Percentiles rank a stretch among this genome's conserved stretches.
Evolutionary conservation across 495 filamentous ascomycete genomes (phyloP).

Genomic region (Xylaria intraflava): DNA sequence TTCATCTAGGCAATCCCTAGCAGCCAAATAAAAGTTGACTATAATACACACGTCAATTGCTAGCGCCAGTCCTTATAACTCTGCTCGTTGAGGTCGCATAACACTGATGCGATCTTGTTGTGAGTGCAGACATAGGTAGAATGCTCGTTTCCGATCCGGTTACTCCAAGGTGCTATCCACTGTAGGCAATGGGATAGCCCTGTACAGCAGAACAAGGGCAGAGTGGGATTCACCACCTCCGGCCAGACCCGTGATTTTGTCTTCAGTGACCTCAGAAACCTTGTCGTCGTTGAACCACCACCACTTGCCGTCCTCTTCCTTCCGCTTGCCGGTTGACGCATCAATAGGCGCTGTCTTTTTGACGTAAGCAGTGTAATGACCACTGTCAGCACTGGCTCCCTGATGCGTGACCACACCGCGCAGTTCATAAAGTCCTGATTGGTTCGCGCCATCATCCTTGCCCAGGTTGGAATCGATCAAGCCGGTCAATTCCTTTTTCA

Average conservation of each 20-base stretch:
- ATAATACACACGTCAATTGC: background rate
- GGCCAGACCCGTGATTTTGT: conserved; percentile 84
- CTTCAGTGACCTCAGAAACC: conserved; percentile 82
- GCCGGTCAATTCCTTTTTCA: conserved; percentile 77
- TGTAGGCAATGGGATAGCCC: conserved; percentile 60
- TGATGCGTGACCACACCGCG: conserved; percentile 96
- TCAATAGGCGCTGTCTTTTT: conserved; percentile 75
- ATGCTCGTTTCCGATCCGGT: conserved; percentile 2
- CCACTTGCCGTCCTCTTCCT: conserved; percentile 86
- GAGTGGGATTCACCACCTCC: conserved; percentile 97
- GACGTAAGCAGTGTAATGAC: conserved; percentile 95
- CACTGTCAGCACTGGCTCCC: conserved; percentile 91
- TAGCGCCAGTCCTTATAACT: background rate
- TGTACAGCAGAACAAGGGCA: conserved; percentile 86
- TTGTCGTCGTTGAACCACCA: conserved; percentile 99
- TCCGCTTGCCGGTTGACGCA: conserved; percentile 59
- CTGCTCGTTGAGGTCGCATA: background rate
- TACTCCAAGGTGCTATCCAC: conserved; percentile 37
- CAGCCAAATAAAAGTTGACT: background rate
- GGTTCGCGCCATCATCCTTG: conserved; percentile 76
- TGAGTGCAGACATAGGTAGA: conserved; percentile 5
- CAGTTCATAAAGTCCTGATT: conserved; percentile 89
- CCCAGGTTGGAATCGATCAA: conserved; percentile 65
- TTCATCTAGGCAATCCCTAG: background rate
- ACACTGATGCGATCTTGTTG: conserved; percentile 6